Base-by-base conservation (phyloP, 2,329 filamentous ascomycete genomes). In the Penicillium freii region DNA sequence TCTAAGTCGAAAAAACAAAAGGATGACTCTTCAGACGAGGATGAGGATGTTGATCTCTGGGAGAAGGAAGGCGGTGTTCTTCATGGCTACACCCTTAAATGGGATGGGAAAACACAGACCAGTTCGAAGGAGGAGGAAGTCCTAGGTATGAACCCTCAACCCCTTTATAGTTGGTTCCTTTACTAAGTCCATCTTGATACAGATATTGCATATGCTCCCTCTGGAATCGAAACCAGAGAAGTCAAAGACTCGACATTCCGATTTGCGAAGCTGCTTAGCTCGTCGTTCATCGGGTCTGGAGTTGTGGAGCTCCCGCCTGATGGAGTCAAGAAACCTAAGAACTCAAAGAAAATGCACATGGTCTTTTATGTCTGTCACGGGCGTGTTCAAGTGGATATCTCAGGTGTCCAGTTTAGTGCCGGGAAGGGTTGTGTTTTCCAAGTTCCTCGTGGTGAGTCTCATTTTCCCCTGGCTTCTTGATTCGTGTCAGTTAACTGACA, bases 341-440 rank as follows among this genome's bases (percentile, higher is more conserved):
- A 97, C 75, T 89, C 90, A 36, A 84, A 93, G 61, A 92, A 90
- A 78, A 97, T 97, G 91, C 92, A 97, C 71, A 94, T 99, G 88
- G 87, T 90, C 1, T 97, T 97, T 74, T 97, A 96, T 67, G 89
- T 99, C 31, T 88, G 91, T 66, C 83, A 84, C 44, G 94, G 94
- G 23, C 87, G 89, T 62, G 91, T 97, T 21, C 81, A 86, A 63
- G 92, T 96, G 21, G 89, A 86, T 29, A 89, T 78, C 13, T 74
- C 73, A 7, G 75, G 74, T 5, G 72, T 78, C 7, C 73, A 75
- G 57, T 97, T 99, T 72, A 86, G 88, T 56, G 92, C 96, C 62
- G 86, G 87, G 38, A 91, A 89, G 66, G 92, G 93, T 40, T 93
- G 93, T 52, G 89, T 92, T 74, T 97, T 91, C 83, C 92, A 96